Evolutionary conservation across 1,139 yeast species (phyloP), one percentile per base, ranked within the genome.

Genomic region (Blastobotrys arbuscula): DNA sequence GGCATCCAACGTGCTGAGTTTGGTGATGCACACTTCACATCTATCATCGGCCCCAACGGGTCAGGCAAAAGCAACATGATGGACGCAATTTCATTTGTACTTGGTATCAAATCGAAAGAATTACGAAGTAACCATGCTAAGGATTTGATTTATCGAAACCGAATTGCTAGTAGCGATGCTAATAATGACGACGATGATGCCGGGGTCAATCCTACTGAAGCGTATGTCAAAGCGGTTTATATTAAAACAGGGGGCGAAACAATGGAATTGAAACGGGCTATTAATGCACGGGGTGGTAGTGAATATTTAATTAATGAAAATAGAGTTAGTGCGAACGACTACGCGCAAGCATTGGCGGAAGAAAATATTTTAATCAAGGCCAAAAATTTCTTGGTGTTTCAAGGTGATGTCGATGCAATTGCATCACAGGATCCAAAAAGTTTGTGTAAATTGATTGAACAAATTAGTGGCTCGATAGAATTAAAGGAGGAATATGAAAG

Each of bases 11-110:
- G 76, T 9, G 79, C 92, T 19, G 96, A 94, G 2, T 84, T 90
- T 65, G 97, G 96, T 1, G 73, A 80, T 6, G 79, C 95, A 1
- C 76, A 77, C 55, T 92, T 94, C 69, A 87, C 96, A 1, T 84
- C 95, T 42, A 87, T 92, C 53, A 86, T 94, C 51, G 99, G 99
- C 1, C 97, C 98, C 15, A 94, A 94, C 74, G 98, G 98, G 16
- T 85, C 97, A 1, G 99, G 99, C 13, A 92, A 92, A 70, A 86
- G 96, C 43, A 92, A 92, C 62, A 84, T 90, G 90, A 90, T 90
- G 97, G 97, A 90, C 65, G 97, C 97, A 41, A 89, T 90, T 16
- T 88, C 97, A 2, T 92, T 92, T 64, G 98, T 92, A 13, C 74
- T 94, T 33, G 99, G 99, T 19, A 81, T 92, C 45, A 74, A 84